These are phyloP conservation scores for Lyophyllum decastes DNA, from an alignment of 768 basidiomycete species.

Conservation along the genomic window DNA sequence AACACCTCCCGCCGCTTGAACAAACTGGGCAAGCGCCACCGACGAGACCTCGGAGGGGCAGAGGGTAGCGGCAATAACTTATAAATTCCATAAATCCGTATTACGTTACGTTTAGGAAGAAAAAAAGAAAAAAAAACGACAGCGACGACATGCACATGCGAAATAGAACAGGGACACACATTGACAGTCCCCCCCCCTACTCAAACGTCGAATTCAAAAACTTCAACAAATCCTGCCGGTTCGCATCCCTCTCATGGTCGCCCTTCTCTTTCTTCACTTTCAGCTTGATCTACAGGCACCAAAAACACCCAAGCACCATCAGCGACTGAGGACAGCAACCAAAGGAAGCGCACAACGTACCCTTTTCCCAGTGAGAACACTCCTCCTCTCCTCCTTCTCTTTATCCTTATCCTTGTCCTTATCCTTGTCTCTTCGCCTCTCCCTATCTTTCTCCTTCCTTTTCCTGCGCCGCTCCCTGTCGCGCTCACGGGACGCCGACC, in stretches of 20 bases:
- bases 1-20: no score
- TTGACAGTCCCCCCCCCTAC: neutral
- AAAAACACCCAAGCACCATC: neutral
- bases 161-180: no score
- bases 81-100: no score
- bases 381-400: constrained; percentile 19
- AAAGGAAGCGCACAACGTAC: no score
- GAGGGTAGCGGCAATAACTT: no score
- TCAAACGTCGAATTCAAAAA: constrained; percentile 24
- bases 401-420: constrained; percentile 2
- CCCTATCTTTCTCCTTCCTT: constrained; percentile 16
- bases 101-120: no score
- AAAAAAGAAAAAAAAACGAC: neutral
- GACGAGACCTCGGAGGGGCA: no score
- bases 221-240: constrained; percentile 19
- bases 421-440: neutral
- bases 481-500: constrained; percentile 10
- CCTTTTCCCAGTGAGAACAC: constrained; percentile 23
- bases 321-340: no score
- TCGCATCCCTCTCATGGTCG: constrained; percentile 23
- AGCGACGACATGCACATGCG: no score
- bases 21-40: no score
- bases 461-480: constrained; percentile 15
- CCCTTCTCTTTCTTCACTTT: constrained; percentile 26
- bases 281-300: constrained; percentile 18